Evolutionary conservation across 768 basidiomycete genomes (phyloP).

Genomic region (Termitomyces sp.): DNA sequence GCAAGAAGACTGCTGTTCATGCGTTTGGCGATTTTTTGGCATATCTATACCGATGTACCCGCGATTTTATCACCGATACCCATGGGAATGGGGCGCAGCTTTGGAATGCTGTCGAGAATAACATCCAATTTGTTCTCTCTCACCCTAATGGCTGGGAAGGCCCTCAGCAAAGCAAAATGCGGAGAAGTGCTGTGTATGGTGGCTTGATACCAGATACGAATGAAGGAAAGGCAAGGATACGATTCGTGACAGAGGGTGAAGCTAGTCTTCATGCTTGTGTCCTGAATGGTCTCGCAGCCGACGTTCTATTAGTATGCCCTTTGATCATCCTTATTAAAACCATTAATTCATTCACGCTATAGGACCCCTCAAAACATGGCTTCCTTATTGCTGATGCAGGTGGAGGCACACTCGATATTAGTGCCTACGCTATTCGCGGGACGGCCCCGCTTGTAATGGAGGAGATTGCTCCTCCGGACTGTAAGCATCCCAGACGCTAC

Average conservation of each 20-base stretch:
- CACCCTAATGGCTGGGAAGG: constrained; percentile 85
- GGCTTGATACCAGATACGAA: constrained; percentile 72
- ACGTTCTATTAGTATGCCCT: constrained; percentile 61
- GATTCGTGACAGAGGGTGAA: constrained; percentile 82
- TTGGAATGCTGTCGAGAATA: constrained; percentile 65
- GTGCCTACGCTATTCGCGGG: constrained; percentile 69
- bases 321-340: neutral
- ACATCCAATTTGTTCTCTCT: constrained; percentile 69
- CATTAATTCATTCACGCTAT: neutral
- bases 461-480: constrained; percentile 80
- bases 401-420: constrained; percentile 78
- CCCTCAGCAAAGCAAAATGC: constrained; percentile 73
- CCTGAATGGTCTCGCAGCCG: constrained; percentile 68
- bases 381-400: constrained; percentile 80
- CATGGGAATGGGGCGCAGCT: constrained; percentile 68
- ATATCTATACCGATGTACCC: constrained; percentile 71
- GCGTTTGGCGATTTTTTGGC: constrained; percentile 77
- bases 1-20: constrained; percentile 61
- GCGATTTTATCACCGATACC: constrained; percentile 73
- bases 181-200: constrained; percentile 65
- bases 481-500: constrained; percentile 30
- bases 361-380: constrained; percentile 72
- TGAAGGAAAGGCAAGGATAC: constrained; percentile 64
- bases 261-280: constrained; percentile 81
- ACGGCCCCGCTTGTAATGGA: constrained; percentile 71